Conservation (phyloP, 352 stramenopile genomes). For the Pythium coloratum region DNA sequence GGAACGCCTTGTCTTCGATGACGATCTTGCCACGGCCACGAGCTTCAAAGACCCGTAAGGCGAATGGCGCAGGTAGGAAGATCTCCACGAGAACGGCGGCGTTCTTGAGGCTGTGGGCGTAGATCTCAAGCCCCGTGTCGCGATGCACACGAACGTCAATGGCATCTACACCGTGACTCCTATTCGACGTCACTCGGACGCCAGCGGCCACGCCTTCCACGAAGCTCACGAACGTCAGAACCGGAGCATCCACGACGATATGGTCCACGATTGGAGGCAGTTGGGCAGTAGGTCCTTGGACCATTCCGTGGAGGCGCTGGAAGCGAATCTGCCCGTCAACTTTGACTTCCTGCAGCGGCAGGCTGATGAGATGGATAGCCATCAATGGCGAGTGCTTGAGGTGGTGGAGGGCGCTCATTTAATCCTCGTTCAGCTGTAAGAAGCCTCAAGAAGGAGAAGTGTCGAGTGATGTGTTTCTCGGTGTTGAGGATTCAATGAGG, state of each 20-base stretch:
- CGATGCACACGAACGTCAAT: slow-evolving; percentile 16
- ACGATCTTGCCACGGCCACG: slow-evolving; percentile 9
- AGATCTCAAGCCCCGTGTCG: slow-evolving; percentile 20
- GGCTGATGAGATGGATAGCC: slow-evolving; percentile 4
- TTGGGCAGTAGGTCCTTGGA: background rate
- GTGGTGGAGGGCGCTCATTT: background rate
- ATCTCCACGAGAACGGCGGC: slow-evolving; percentile 15
- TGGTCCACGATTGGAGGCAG: slow-evolving; percentile 14
- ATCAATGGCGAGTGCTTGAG: slow-evolving; percentile 2
- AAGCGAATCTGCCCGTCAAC: background rate
- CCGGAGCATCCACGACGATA: background rate
- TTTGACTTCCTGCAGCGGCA: background rate
- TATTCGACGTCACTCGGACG: background rate
- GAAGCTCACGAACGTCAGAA: slow-evolving; percentile 7
- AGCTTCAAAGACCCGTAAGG: slow-evolving; percentile 10
- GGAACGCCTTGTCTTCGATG: background rate
- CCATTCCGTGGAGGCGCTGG: slow-evolving; percentile 7
- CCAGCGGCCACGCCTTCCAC: background rate
- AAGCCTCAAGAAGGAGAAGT: too few relatives aligned
- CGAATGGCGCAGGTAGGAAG: slow-evolving; percentile 1
- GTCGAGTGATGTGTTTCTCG: too few relatives aligned
- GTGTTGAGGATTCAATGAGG: too few relatives aligned
- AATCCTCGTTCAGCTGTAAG: background rate
- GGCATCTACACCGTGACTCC: background rate
- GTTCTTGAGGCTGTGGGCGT: background rate